These are phyloP conservation scores for Acmispon strigosus DNA, from an alignment of 306 rosid genomes.

Conservation along the genomic window DNA sequence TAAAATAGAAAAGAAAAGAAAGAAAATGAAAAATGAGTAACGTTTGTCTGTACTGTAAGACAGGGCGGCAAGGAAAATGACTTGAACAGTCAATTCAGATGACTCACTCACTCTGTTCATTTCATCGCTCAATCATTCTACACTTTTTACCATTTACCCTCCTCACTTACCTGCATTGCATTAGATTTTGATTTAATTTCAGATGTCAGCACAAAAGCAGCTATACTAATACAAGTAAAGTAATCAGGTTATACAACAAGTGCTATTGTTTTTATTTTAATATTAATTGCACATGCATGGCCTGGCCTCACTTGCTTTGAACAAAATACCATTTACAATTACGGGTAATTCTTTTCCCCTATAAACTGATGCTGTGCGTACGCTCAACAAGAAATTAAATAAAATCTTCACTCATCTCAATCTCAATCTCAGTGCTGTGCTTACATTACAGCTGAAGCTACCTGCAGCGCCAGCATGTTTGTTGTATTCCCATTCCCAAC, in stretches of 20 bases:
- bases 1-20: background rate
- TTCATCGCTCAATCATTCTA: constrained; percentile 32
- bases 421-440: too few species aligned
- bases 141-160: constrained; percentile 17
- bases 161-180: too few species aligned
- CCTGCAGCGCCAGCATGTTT: too few species aligned
- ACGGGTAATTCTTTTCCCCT: too few species aligned
- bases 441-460: too few species aligned
- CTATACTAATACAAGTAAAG: too few species aligned
- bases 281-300: background rate
- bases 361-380: background rate
- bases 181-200: too few species aligned
- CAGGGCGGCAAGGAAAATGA: constrained; percentile 36
- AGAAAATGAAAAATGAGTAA: constrained; percentile 1
- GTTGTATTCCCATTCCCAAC: background rate
- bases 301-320: background rate
- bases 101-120: constrained; percentile 25
- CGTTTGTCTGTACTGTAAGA: constrained; percentile 25
- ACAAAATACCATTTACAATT: background rate
- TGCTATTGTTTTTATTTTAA: background rate
- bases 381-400: background rate
- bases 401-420: background rate
- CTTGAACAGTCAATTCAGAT: constrained; percentile 43
- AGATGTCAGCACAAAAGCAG: too few species aligned
- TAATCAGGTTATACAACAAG: too few species aligned